phyloP scores from a whole-genome alignment of 1,284 basidiomycete species.

The Neotropicomus parvogracilis region DNA sequence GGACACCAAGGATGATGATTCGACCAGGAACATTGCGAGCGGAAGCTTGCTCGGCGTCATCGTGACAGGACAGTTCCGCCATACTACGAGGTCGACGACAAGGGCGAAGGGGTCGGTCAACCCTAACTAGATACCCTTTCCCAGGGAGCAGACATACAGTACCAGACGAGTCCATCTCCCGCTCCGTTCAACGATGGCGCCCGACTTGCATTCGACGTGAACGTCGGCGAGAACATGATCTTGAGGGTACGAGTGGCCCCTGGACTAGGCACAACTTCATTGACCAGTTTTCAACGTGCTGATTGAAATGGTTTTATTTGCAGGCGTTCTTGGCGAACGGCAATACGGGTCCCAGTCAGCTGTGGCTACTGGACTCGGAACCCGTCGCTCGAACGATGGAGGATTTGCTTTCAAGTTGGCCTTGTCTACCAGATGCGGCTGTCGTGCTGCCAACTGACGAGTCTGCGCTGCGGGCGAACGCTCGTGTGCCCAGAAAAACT shows the following conservation, averaged over 20 bases:
- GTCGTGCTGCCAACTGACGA: too few relatives aligned
- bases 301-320: too few relatives aligned
- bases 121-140: neutral
- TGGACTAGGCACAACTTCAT: neutral
- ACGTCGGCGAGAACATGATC: neutral
- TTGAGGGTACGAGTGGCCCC: neutral
- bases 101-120: conserved; percentile 1
- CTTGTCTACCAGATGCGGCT: too few relatives aligned
- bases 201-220: conserved; percentile 1
- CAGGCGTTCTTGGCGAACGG: conserved; percentile 1
- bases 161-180: neutral
- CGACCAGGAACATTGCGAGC: neutral
- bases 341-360: neutral
- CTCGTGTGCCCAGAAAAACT: too few relatives aligned
- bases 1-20: neutral
- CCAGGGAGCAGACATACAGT: neutral
- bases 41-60: neutral
- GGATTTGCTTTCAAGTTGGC: too few relatives aligned
- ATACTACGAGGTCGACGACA: neutral
- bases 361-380: conserved; percentile 4
- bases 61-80: neutral
- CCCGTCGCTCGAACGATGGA: neutral
- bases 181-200: too few relatives aligned
- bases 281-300: neutral
- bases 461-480: too few relatives aligned